These are phyloP conservation scores for Xanthoparmelia taractica DNA, from an alignment of 495 filamentous ascomycete genomes.

Conservation along the genomic window DNA sequence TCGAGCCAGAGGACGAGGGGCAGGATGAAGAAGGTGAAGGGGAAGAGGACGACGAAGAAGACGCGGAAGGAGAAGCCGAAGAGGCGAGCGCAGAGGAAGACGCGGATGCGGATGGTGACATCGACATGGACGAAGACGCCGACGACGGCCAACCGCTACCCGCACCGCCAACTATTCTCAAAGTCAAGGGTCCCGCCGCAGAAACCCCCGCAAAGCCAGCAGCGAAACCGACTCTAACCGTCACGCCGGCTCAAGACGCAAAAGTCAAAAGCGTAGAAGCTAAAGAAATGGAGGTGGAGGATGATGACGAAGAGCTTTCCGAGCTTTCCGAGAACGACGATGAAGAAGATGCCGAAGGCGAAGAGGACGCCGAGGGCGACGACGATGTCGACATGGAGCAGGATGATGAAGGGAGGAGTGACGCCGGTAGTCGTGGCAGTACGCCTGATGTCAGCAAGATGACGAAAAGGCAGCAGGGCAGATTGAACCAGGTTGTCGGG, in stretches of 20 bases:
- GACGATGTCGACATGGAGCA: constrained; percentile 51
- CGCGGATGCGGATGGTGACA: constrained; percentile 41
- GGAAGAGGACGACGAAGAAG: constrained; percentile 46
- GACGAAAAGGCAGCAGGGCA: constrained; percentile 77
- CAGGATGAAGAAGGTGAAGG: constrained; percentile 54
- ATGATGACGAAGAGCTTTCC: constrained; percentile 45
- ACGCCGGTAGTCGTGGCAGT: constrained; percentile 49
- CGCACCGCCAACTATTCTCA: constrained; percentile 26
- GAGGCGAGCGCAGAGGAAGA: constrained; percentile 34
- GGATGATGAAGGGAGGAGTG: constrained; percentile 53
- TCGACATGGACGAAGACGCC: constrained; percentile 52
- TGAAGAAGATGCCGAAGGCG: constrained; percentile 44
- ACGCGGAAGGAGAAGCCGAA: constrained; percentile 53
- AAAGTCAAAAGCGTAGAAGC: constrained; percentile 47
- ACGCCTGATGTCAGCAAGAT: constrained; percentile 77
- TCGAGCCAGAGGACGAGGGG: constrained; percentile 44
- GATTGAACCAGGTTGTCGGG: constrained; percentile 60
- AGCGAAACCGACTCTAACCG: constrained; percentile 33
- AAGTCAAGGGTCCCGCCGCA: constrained; percentile 25
- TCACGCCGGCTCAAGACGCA: constrained; percentile 34
- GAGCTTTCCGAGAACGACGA: constrained; percentile 45
- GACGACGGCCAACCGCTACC: constrained; percentile 40
- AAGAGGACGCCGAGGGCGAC: constrained; percentile 47
- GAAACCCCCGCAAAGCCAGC: constrained; percentile 22
- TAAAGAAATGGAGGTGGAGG: constrained; percentile 52